Percentiles rank a stretch among this genome's conserved stretches.
Conservation (phyloP, 441 rosid species). For the Breynia disticha region DNA sequence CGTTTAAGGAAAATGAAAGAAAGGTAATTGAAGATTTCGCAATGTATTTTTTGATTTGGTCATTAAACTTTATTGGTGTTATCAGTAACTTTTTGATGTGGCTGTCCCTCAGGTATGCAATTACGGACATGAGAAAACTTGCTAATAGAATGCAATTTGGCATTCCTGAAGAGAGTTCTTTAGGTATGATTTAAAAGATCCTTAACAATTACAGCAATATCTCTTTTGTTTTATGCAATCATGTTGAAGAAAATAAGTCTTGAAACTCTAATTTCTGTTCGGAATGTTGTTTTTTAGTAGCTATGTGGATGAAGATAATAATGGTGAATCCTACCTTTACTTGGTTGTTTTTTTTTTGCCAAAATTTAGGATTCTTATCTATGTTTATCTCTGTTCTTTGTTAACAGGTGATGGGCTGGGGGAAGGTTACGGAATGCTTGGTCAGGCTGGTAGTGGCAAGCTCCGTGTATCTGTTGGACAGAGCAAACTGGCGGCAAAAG, state of each 20-base stretch:
- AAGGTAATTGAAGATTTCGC: constrained; percentile 31
- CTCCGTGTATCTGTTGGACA: constrained; percentile 77
- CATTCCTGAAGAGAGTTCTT: constrained; percentile 90
- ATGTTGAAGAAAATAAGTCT: no score
- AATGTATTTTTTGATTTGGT: neutral
- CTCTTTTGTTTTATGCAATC: no score
- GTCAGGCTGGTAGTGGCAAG: constrained; percentile 97
- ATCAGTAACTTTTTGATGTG: constrained; percentile 2
- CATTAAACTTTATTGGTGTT: neutral
- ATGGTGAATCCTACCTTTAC: no score
- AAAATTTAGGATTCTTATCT: neutral
- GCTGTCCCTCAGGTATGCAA: constrained; percentile 53
- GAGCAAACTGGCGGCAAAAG: constrained; percentile 87
- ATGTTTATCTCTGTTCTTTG: constrained; percentile 10
- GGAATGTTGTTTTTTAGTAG: no score
- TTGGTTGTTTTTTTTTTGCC: neutral
- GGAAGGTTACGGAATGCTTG: constrained; percentile 98
- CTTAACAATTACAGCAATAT: no score
- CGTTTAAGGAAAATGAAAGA: constrained; percentile 93
- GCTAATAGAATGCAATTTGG: constrained; percentile 99
- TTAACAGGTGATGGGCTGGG: constrained; percentile 87
- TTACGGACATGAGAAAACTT: constrained; percentile 92
- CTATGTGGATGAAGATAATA: no score
- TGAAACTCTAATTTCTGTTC: no score
- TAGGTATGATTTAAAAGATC: constrained; percentile 35